Conservation (phyloP, 2,329 filamentous ascomycete genomes). For the Cordyceps javanica region DNA sequence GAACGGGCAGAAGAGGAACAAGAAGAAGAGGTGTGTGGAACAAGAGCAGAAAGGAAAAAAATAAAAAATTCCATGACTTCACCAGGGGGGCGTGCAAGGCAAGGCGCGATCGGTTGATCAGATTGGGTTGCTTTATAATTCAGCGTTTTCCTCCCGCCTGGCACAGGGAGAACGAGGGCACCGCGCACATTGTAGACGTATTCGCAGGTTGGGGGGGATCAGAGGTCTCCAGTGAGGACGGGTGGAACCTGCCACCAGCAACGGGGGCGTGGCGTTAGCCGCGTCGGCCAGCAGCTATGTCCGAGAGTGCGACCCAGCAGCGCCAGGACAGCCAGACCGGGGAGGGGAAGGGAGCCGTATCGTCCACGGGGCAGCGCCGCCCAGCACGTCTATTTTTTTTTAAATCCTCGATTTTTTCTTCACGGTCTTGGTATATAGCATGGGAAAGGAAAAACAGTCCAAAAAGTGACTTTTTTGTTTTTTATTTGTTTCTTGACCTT, state of each 20-base stretch:
- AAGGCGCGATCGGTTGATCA: slow-evolving; percentile 10
- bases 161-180: background rate
- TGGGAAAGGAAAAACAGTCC: no score
- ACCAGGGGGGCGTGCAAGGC: slow-evolving; percentile 1
- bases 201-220: background rate
- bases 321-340: slow-evolving; percentile 1
- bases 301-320: slow-evolving; percentile 10
- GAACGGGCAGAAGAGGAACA: no score
- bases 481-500: no score
- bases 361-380: slow-evolving; percentile 4
- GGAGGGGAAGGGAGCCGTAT: no score
- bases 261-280: slow-evolving; percentile 11
- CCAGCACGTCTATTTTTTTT: background rate
- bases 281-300: slow-evolving; percentile 10
- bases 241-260: background rate
- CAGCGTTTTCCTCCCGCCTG: background rate
- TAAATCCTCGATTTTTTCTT: no score
- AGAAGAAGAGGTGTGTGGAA: background rate
- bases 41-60: background rate
- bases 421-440: no score
- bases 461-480: no score
- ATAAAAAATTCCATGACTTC: slow-evolving; percentile 7
- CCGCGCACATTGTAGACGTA: background rate
- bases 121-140: slow-evolving; percentile 11
- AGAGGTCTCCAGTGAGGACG: background rate